A percentile compares a stretch with the other conserved stretches of the same genome.
Evolutionary conservation across 805 yeast species (phyloP).

Genomic region (Torulaspora maleeae): DNA sequence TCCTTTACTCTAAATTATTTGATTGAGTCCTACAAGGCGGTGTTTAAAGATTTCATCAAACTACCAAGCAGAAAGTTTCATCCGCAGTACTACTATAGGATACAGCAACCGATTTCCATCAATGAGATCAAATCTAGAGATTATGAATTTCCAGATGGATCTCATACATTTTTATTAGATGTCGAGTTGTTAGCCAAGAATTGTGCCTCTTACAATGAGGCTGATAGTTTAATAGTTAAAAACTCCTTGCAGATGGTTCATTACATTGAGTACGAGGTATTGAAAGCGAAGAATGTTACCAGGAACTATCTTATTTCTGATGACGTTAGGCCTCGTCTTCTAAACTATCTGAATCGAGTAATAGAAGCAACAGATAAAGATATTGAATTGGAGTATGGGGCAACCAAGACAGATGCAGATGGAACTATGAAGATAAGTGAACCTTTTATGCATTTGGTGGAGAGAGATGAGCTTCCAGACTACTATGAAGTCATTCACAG

Average conservation of each 20-base stretch:
- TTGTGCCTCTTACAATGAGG: slow-evolving; percentile 69
- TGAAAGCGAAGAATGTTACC: slow-evolving; percentile 36
- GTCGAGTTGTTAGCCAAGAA: slow-evolving; percentile 63
- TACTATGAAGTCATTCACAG: slow-evolving; percentile 66
- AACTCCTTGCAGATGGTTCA: slow-evolving; percentile 56
- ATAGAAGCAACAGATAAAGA: slow-evolving; percentile 31
- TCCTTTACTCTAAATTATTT: slow-evolving; percentile 30
- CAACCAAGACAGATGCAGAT: slow-evolving; percentile 21
- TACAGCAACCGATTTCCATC: slow-evolving; percentile 62
- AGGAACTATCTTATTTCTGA: slow-evolving; percentile 31
- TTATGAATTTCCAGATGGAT: slow-evolving; percentile 32
- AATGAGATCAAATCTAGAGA: slow-evolving; percentile 51
- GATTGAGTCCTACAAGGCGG: slow-evolving; percentile 25
- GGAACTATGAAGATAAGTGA: slow-evolving; percentile 44
- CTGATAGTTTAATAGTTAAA: slow-evolving; percentile 56
- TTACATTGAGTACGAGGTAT: slow-evolving; percentile 50
- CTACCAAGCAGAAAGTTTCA: slow-evolving; percentile 70
- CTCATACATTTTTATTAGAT: slow-evolving; percentile 49
- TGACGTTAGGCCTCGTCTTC: slow-evolving; percentile 22
- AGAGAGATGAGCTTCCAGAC: slow-evolving; percentile 68
- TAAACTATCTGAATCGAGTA: slow-evolving; percentile 23
- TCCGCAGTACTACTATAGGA: slow-evolving; percentile 72
- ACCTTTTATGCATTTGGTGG: slow-evolving; percentile 73
- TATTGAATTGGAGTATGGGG: slow-evolving; percentile 19
- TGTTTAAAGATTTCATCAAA: slow-evolving; percentile 53